Base-by-base conservation (phyloP, 2,329 filamentous ascomycete genomes). In the Didymella arachidicola region DNA sequence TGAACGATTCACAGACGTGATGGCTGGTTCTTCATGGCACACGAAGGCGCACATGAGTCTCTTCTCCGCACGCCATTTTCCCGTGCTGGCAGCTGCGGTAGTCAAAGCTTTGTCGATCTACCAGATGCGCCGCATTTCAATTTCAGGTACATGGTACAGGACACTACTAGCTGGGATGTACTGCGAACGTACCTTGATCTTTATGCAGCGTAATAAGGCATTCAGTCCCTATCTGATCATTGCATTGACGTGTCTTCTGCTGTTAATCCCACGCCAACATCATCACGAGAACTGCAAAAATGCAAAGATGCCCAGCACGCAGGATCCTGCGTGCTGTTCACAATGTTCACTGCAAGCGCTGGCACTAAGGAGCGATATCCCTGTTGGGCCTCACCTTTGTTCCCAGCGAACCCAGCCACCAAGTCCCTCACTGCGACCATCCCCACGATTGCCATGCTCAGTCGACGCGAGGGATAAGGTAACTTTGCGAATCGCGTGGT, bases 61-160 rank as follows among this genome's bases (percentile, higher is more conserved):
- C 43, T 55, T 57, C 62, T 69, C 69, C 62, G 67, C 66, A 64
- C 53, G 43, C 63, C 47, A 51, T 50, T 47, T 60, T 59, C 52
- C 61, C 66, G 66, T 60, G 61, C 59, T 58, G 59, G 63, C 63
- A 68, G 66, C 60, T 61, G 58, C 60, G 61, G 64, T 54, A 53
- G 69, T 69, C 71, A 63, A 67, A 68, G 70, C 68, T 64, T 61
- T 48, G 68, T 65, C 65, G 68, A 73, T 70, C 70, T 57, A 60
- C 65, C 61, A 67, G 54, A 57, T 63, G 57, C 48, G 50, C 49
- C 56, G 44, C 50, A 53, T 48, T 26, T 46, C 19, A 36, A 27
- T 48, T 52, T 62, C 48, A 59, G 53, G 45, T 57, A 51, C 51
- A 59, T 52, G 53, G 43, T 49, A 34, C 29, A 45, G 34, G 14